Evolutionary conservation across 495 filamentous ascomycete genomes (phyloP), one percentile per base, ranked within the genome.

Genomic region (Xanthoparmelia taractica): DNA sequence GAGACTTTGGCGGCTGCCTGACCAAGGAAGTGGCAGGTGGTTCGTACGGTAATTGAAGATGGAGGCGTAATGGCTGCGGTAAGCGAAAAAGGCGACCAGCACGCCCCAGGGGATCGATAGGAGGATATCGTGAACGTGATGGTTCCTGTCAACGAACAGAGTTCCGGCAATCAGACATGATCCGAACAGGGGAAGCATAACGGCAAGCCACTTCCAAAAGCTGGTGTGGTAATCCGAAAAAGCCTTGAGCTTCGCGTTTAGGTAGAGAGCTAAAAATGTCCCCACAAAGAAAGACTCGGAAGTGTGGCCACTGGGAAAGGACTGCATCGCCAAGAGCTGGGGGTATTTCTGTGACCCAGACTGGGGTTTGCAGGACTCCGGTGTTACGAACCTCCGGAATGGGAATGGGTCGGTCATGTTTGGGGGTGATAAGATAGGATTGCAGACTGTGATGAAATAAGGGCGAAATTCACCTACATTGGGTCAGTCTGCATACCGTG

Each of bases 191-290:
- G 78, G 78, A 8, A 65, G 37, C 10, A 77, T 20, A 7, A 80
- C 71, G 5, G 72, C 23, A 2, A 80, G 43, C 12, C 75, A 37
- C 43, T 75, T 76, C 74, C 74, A 78, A 47, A 74, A 73, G 25
- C 66, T 61, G 11, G 76, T 69, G 58, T 78, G 82, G 66, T 82
- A 82, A 70, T 83, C 78, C 55, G 78, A 65, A 64, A 83, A 85
- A 27, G 83, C 76, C 71, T 86, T 85, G 25, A 88, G 74, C 63
- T 87, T 86, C 10, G 81, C 84, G 64, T 87, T 87, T 23, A 88
- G 73, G 69, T 85, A 89, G 0, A 88, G 75, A n/a, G 75, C 76
- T 7, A 86, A 69, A 62, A 78, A 88, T 8, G 78, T 67, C 57
- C 81, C 80, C n/a, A 78, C 81, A 0, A 82, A 81, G 61, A 85